Evolutionary conservation across 441 rosid genomes (phyloP).

Genomic region (Euphorbia corollata): DNA sequence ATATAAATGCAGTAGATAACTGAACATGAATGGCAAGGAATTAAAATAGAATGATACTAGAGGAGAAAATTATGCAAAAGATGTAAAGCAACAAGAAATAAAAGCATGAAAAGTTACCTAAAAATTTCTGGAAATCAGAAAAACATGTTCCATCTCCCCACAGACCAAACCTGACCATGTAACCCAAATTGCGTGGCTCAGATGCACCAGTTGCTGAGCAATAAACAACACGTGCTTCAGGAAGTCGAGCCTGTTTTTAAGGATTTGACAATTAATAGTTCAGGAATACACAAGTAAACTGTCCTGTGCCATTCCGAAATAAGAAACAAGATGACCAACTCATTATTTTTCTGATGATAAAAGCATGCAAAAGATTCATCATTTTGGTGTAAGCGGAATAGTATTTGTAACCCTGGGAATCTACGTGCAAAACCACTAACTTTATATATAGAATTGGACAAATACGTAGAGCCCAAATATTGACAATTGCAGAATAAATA

Average conservation of each 20-base stretch:
- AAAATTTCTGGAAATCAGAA: conserved; percentile 61
- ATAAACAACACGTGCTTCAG: conserved; percentile 91
- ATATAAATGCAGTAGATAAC: not conserved
- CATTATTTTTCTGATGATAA: not conserved
- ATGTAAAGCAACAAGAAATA: conserved; percentile 3
- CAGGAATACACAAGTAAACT: conserved; percentile 21
- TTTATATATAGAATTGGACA: not conserved
- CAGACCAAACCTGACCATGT: conserved; percentile 99
- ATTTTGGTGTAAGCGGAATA: not conserved
- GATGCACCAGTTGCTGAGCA: conserved; percentile 99
- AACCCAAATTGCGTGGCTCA: conserved; percentile 98
- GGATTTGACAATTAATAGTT: conserved; percentile 26
- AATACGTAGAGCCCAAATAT: not conserved
- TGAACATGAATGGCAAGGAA: not conserved
- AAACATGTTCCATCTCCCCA: conserved; percentile 98
- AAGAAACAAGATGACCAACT: conserved; percentile 10
- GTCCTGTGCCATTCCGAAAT: conserved; percentile 16
- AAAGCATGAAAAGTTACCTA: conserved; percentile 42
- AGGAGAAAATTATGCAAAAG: not conserved
- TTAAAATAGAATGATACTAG: not conserved
- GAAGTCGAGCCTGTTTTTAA: conserved; percentile 77
- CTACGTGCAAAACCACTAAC: conserved; percentile 5
- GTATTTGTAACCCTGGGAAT: not conserved
- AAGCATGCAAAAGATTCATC: not conserved
- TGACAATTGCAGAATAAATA: not conserved